Evolutionary conservation across 2,329 filamentous ascomycete species (phyloP), one percentile per base, ranked within the genome.

Genomic region (Elsinoe perseae): DNA sequence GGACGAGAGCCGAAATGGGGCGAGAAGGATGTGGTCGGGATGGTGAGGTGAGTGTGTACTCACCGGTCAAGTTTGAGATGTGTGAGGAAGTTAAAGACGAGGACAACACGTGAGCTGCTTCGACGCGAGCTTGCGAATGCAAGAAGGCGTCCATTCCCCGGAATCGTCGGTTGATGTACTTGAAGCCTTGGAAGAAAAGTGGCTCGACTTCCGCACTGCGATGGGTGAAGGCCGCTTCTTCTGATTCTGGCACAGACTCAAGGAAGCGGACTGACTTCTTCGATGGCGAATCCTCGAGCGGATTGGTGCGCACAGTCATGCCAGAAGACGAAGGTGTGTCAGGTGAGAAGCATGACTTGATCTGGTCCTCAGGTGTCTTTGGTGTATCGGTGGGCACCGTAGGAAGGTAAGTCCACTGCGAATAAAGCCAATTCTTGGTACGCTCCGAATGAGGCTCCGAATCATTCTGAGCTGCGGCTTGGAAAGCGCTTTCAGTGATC

Each of bases 171-270:
- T 84, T 75, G 62, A 88, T 80, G 66, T 86, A 83, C 63, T 89
- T 84, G 69, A 95, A 96, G 8, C 89, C 89, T 59, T 87, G 85
- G 73, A 90, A 92, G 71, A 95, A 96, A 4, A 91, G 87, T 2
- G 86, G 85, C 65, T 93, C 87, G 62, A 58, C 3, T n/a, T 50
- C 21, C 10, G 25, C 40, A 25, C n/a, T 23, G 9, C 20, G 12
- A 34, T 53, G 25, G 23, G 30, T 30, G 30, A 38, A 40, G 18
- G 25, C 34, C 23, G 36, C 27, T 28, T 58, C 50, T 50, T 59
- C 57, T 21, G 59, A 32, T 21, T 60, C 60, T 5, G 57, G 54
- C 14, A 54, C 21, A 43, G 65, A 64, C 59, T 83, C 77, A 1
- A 84, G 85, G 67, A 92, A 92, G 54, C 84, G 85, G 28, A 92